Conservation (phyloP, 768 basidiomycete species). For the Pleurotus tuber-regium region DNA sequence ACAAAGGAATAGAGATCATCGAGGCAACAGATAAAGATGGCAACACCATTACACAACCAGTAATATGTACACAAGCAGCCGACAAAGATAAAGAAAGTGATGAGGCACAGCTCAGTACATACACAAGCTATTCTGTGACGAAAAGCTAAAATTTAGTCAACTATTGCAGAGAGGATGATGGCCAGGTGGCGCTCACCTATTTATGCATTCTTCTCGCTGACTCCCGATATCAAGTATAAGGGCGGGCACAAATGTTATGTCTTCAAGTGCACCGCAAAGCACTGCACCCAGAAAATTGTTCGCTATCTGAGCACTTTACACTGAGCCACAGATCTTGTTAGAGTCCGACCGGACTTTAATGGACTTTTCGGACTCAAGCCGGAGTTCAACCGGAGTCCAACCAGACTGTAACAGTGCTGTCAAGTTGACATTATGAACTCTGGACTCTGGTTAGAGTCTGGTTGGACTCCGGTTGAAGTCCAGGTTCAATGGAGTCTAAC, state of each 20-base stretch:
- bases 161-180: conserved; percentile 15
- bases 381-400: too few relatives aligned
- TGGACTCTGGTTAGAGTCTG: too few relatives aligned
- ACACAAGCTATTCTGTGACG: too few relatives aligned
- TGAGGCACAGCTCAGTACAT: background rate
- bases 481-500: too few relatives aligned
- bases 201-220: conserved; percentile 24
- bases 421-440: too few relatives aligned
- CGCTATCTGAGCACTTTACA: conserved; percentile 24
- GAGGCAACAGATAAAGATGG: background rate
- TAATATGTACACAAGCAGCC: background rate
- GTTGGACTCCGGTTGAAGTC: too few relatives aligned
- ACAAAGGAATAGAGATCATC: background rate
- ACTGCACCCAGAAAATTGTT: conserved; percentile 14
- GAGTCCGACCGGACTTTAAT: too few relatives aligned
- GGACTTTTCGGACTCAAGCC: too few relatives aligned
- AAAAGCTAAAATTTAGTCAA: background rate
- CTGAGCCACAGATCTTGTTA: too few relatives aligned
- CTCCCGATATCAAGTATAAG: conserved; percentile 16
- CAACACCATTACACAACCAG: background rate
- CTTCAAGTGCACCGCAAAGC: conserved; percentile 22
- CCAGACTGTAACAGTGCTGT: too few relatives aligned
- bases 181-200: conserved; percentile 26
- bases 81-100: background rate
- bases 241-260: conserved; percentile 16